These are phyloP conservation scores for Penicillium manginii DNA, from an alignment of 495 filamentous ascomycete species.

Conservation along the genomic window DNA sequence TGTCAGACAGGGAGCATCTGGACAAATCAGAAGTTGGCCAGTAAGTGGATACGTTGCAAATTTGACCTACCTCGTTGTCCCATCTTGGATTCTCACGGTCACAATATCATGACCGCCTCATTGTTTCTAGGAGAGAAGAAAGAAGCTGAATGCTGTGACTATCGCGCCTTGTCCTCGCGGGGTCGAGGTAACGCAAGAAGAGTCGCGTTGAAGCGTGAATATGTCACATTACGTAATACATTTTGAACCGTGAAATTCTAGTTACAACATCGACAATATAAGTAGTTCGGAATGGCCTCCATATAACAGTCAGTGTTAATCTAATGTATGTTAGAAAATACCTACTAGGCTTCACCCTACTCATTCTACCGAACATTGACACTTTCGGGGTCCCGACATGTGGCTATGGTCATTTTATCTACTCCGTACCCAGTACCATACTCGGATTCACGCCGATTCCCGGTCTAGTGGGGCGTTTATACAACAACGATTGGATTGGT, in stretches of 20 bases:
- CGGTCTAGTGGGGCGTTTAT: not conserved
- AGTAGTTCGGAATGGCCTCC: no score
- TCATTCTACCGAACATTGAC: no score
- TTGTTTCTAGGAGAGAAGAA: not conserved
- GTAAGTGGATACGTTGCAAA: not conserved
- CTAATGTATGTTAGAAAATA: no score
- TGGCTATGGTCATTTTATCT: no score
- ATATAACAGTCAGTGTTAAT: no score
- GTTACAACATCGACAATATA: no score
- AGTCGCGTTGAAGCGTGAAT: not conserved
- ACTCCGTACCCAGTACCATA: not conserved
- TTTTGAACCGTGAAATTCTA: no score
- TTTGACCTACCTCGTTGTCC: conserved; percentile 1
- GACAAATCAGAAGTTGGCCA: not conserved
- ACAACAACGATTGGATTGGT: not conserved
- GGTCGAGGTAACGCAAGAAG: not conserved
- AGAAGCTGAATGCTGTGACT: not conserved
- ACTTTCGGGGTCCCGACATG: no score
- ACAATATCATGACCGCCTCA: not conserved
- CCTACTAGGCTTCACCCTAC: no score
- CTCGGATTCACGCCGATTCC: not conserved
- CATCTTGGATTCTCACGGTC: not conserved
- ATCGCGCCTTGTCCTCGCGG: not conserved
- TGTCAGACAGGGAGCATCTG: conserved; percentile 27
- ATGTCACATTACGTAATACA: not conserved